These are phyloP conservation scores for Chaetomium olivaceum DNA, from an alignment of 2,329 filamentous ascomycete genomes.

Conservation along the genomic window DNA sequence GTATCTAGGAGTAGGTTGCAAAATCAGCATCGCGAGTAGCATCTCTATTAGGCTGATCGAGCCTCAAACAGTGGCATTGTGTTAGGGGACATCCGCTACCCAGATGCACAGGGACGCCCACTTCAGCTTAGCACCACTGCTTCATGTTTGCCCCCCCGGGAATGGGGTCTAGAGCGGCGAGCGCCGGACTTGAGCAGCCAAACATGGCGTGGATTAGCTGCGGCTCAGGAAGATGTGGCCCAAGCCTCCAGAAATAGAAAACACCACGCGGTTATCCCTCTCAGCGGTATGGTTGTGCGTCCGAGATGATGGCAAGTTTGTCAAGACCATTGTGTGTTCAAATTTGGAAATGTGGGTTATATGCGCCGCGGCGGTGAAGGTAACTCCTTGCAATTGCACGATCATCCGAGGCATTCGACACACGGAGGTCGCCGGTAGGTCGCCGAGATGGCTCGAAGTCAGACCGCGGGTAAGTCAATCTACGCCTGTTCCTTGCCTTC, in stretches of 20 bases:
- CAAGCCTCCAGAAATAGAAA: conserved; percentile 8
- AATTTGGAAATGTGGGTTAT: neutral
- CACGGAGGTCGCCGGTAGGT: neutral
- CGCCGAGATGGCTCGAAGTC: neutral
- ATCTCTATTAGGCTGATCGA: neutral
- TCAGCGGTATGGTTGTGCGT: neutral
- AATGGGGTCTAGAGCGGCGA: neutral
- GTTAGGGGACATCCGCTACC: neutral
- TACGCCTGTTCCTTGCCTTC: neutral
- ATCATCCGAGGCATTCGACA: neutral
- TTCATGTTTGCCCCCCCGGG: neutral
- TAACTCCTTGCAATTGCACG: neutral
- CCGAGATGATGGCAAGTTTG: neutral
- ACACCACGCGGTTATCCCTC: neutral
- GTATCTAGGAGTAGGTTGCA: neutral
- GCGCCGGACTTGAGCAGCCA: neutral
- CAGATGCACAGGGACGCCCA: neutral
- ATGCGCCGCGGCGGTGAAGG: conserved; percentile 6
- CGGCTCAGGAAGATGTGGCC: neutral
- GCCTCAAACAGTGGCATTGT: neutral
- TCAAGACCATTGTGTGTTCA: conserved; percentile 1
- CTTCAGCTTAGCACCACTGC: neutral
- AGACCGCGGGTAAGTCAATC: neutral
- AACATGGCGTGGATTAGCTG: neutral
- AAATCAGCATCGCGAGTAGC: neutral